These are phyloP conservation scores for Linderniella brevidens DNA, from an alignment of 257 asterid genomes.

Conservation along the genomic window DNA sequence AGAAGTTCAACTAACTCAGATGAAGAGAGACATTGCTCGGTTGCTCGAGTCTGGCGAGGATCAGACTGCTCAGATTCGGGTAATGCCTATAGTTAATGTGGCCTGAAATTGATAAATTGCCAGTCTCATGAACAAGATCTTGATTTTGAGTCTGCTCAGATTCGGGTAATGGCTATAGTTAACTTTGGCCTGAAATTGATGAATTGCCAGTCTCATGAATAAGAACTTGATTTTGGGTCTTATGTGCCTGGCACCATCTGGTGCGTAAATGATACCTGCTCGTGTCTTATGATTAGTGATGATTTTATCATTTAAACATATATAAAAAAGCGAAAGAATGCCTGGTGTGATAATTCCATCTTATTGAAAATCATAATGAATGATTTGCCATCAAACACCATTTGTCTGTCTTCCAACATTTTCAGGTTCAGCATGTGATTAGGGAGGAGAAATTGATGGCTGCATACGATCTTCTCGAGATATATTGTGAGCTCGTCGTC, in stretches of 20 bases:
- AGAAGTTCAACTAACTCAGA: slow-evolving; percentile 62
- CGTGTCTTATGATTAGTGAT: no score
- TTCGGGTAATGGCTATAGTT: slow-evolving; percentile 36
- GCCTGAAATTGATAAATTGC: neutral
- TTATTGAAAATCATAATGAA: no score
- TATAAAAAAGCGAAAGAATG: no score
- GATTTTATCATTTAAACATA: no score
- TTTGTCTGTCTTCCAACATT: neutral
- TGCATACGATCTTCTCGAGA: slow-evolving; percentile 78
- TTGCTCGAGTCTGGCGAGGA: slow-evolving; percentile 73
- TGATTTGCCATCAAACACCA: no score
- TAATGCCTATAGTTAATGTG: slow-evolving; percentile 11
- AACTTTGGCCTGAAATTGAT: neutral
- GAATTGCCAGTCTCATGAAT: neutral
- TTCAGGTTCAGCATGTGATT: slow-evolving; percentile 90
- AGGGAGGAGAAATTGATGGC: slow-evolving; percentile 95
- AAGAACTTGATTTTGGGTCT: neutral
- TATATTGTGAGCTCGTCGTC: slow-evolving; percentile 73
- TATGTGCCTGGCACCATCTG: neutral
- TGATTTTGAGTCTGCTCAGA: slow-evolving; percentile 45
- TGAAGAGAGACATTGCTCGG: slow-evolving; percentile 65
- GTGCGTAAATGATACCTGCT: no score
- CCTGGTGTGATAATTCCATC: no score
- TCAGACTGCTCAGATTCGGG: slow-evolving; percentile 73
- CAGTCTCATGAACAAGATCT: neutral